Evolutionary conservation across 169 alveolate genomes (phyloP).

Genomic region (Neospora caninum): DNA sequence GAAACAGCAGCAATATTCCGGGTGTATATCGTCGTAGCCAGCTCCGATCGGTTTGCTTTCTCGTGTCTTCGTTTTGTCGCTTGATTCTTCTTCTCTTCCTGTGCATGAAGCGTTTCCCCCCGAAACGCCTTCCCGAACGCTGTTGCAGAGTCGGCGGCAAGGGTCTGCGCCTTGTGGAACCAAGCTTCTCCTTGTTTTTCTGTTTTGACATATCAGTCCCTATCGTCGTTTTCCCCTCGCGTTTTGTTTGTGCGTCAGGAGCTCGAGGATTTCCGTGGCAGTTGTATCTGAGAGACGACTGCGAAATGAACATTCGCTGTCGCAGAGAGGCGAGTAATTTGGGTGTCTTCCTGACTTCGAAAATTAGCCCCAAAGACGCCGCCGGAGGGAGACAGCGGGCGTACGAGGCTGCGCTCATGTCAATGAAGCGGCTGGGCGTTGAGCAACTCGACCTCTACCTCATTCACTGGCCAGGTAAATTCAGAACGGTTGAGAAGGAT

Average conservation of each 20-base stretch:
- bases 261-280: conserved; percentile 40
- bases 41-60: not conserved
- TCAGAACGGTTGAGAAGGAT: too few relatives aligned
- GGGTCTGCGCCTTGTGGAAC: too few relatives aligned
- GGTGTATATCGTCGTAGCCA: too few relatives aligned
- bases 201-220: too few relatives aligned
- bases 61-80: not conserved
- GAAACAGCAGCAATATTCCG: too few relatives aligned
- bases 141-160: too few relatives aligned
- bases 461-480: conserved; percentile 66
- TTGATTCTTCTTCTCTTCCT: not conserved
- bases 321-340: conserved; percentile 54
- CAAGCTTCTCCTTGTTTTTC: too few relatives aligned
- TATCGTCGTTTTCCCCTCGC: not conserved
- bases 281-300: conserved; percentile 14
- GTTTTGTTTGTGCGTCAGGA: not conserved
- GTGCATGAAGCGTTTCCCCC: too few relatives aligned
- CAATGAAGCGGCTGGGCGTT: conserved; percentile 58
- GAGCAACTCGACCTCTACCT: conserved; percentile 62
- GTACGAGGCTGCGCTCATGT: conserved; percentile 54
- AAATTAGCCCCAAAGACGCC: conserved; percentile 52
- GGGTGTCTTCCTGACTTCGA: conserved; percentile 53
- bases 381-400: conserved; percentile 36
- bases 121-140: too few relatives aligned
- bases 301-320: conserved; percentile 14